Evolutionary conservation across 257 asterid genomes (phyloP).

Genomic region (Agastache rugosa): DNA sequence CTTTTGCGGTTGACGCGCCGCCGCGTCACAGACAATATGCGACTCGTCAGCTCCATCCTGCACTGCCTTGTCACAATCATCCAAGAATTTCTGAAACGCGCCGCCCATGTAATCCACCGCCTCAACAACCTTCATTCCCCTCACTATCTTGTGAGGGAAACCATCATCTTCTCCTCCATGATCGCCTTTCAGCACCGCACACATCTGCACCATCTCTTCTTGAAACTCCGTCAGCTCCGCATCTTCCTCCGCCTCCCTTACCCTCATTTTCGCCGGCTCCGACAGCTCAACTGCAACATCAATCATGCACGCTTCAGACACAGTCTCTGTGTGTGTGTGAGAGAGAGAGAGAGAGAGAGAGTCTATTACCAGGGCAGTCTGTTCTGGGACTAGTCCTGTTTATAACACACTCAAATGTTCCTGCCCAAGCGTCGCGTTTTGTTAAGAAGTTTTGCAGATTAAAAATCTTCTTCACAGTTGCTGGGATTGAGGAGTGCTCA

Average conservation of each 20-base stretch:
- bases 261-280: slow-evolving; percentile 59
- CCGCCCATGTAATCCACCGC: slow-evolving; percentile 60
- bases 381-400: slow-evolving; percentile 60
- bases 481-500: slow-evolving; percentile 81
- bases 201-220: slow-evolving; percentile 70
- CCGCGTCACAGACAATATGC: slow-evolving; percentile 44
- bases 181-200: slow-evolving; percentile 74
- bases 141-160: slow-evolving; percentile 51
- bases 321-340: background rate
- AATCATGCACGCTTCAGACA: background rate
- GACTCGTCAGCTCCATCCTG: slow-evolving; percentile 63
- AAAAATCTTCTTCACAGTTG: slow-evolving; percentile 75
- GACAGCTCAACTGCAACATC: slow-evolving; percentile 53
- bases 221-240: slow-evolving; percentile 70
- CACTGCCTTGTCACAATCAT: slow-evolving; percentile 56
- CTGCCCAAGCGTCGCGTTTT: slow-evolving; percentile 79
- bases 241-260: slow-evolving; percentile 56
- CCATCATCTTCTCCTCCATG: slow-evolving; percentile 36
- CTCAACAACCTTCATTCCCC: slow-evolving; percentile 61
- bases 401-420: slow-evolving; percentile 61
- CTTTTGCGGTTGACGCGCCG: slow-evolving; percentile 1
- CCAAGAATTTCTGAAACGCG: slow-evolving; percentile 60
- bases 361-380: slow-evolving; percentile 63
- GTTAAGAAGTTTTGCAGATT: slow-evolving; percentile 61
- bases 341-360: background rate